phyloP scores from a whole-genome alignment of 257 asterid species.

The Nicotiana knightiana region DNA sequence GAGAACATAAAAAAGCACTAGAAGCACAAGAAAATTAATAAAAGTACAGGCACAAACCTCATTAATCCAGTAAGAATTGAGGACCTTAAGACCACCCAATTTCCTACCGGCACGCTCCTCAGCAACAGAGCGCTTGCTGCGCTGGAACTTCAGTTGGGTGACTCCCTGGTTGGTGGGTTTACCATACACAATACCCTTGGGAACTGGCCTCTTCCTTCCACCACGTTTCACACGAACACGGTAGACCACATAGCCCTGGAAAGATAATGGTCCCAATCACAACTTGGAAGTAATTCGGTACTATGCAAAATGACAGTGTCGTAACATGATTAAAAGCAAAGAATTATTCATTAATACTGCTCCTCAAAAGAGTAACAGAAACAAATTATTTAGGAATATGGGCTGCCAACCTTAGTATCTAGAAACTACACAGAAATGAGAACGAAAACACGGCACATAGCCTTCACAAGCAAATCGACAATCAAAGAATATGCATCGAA shows the following conservation, averaged over 20 bases:
- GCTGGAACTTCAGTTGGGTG: neutral
- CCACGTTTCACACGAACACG: slow-evolving; percentile 11
- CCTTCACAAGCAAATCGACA: neutral
- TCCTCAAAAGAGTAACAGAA: neutral
- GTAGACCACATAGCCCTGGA: neutral
- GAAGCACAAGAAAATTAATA: neutral
- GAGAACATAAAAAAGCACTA: neutral
- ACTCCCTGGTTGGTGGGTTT: slow-evolving; percentile 9
- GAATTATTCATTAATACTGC: neutral
- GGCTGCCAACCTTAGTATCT: neutral
- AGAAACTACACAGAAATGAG: neutral
- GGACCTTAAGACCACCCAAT: slow-evolving; percentile 3
- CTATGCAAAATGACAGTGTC: neutral
- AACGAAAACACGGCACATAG: neutral
- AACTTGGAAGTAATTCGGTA: neutral
- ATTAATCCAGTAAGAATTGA: slow-evolving; percentile 8
- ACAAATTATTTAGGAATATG: neutral
- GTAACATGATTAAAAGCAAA: too few relatives aligned
- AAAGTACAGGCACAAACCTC: neutral
- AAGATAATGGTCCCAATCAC: neutral
- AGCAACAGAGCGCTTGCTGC: slow-evolving; percentile 9
- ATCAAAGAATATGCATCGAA: neutral
- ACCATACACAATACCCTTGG: slow-evolving; percentile 12
- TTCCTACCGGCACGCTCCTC: slow-evolving; percentile 12
- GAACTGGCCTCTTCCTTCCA: slow-evolving; percentile 7